Conservation (phyloP, 169 alveolate species). For the Plasmodium sp. region DNA sequence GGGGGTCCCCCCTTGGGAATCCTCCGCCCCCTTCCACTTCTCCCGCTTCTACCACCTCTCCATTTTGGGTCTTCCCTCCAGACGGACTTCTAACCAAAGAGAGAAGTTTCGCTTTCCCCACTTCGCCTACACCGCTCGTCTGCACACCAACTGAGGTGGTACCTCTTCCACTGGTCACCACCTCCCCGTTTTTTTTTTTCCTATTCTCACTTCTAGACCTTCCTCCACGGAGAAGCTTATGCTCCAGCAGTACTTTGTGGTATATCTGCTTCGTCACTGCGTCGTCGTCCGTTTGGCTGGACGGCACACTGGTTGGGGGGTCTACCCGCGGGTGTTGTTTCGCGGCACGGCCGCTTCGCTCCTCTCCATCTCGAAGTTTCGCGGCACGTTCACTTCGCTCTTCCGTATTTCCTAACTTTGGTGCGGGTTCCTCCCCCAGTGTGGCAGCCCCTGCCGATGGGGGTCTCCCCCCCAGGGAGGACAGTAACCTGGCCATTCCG, state of each 20-base stretch:
- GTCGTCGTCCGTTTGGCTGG: neutral
- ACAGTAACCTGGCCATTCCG: neutral
- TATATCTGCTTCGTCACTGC: conserved; percentile 19
- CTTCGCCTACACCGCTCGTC: neutral
- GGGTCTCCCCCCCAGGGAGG: neutral
- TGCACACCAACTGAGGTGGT: neutral
- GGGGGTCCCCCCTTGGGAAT: neutral
- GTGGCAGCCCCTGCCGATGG: neutral
- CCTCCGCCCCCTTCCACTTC: neutral
- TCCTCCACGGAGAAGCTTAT: conserved; percentile 1
- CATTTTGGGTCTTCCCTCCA: neutral
- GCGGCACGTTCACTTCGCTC: too few relatives aligned
- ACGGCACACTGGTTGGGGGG: neutral
- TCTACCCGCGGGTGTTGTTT: neutral
- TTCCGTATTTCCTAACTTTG: neutral
- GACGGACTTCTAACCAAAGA: neutral
- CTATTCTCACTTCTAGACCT: neutral
- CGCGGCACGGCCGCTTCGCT: neutral
- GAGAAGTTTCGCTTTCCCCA: neutral
- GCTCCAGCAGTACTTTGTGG: conserved; percentile 23
- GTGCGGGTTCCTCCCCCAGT: neutral
- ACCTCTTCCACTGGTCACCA: neutral
- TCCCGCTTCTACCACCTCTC: neutral
- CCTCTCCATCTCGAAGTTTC: too few relatives aligned
- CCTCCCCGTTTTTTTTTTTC: neutral